Base-by-base conservation (phyloP, 1,139 yeast species). In the Magnusiomyces magnusii region DNA sequence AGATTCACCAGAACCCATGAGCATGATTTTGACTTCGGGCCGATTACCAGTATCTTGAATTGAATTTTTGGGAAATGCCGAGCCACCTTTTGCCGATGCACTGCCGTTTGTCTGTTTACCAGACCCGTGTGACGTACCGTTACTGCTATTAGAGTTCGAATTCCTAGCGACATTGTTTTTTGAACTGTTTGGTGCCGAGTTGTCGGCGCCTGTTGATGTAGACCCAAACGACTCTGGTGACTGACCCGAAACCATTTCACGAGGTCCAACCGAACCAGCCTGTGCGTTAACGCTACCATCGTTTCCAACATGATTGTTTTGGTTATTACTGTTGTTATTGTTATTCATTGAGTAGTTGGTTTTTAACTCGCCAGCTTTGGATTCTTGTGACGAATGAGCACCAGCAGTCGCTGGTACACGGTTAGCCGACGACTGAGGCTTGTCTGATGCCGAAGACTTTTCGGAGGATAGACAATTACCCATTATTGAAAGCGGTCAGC, bases 1-100 rank as follows among this genome's bases (percentile, higher is more conserved):
- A 63, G 86, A 80, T 67, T 86, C 92, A 2, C 92, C 92, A 0
- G 89, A 83, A 3, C 91, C 92, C 58, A 86, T 76, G 56, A 86
- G 75, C 49, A 86, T 76, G 57, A 86, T 80, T 69, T 86, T 86
- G 58, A 84, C 83, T 61, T 75, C 78, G 50, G 70, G 62, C n/a
- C 49, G 5, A 21, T 44, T 44, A 5, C 49, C 27, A 21, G 24
- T 44, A 23, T 44, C 49, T 5, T 19, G 24, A 19, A 44, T 9
- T 9, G 24, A 5, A 17, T 44, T 44, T 7, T n/a, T 23, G 27
- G 49, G 27, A 21, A 21, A 21, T 19, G 49, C 27, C 5, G 49
- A 17, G 3, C 10, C 17, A 44, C 10, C 17, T 7, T 44, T 19
- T 9, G 44, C 21, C 17, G 44, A 3, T 41, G 21, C n/a, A n/a